Conservation (phyloP, 176 grass and related monocot genomes). For the Cenchrus purpureus region DNA sequence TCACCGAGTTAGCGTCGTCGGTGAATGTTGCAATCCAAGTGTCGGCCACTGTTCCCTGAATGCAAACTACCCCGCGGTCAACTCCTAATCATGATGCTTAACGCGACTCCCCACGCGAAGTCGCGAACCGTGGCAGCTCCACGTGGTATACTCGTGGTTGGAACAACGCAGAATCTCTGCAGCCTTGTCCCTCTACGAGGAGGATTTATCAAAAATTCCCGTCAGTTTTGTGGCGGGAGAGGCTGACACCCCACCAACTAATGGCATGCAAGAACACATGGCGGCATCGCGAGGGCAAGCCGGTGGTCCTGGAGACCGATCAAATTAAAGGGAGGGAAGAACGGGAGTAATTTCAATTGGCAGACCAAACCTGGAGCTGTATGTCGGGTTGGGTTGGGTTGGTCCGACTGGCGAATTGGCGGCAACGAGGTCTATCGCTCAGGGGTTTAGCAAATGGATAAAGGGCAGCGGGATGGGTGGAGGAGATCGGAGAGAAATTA, state of each 20-base stretch:
- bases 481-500: too few relatives aligned
- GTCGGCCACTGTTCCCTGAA: constrained; percentile 3
- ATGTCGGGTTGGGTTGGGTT: not conserved
- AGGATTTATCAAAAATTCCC: not conserved
- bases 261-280: constrained; percentile 25
- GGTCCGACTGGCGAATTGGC: constrained; percentile 12
- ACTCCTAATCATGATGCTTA: not conserved
- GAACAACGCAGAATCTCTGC: constrained; percentile 36
- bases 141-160: constrained; percentile 14
- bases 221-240: not conserved
- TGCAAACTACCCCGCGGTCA: not conserved
- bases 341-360: not conserved
- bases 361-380: constrained; percentile 35
- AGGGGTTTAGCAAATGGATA: too few relatives aligned
- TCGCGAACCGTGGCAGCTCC: not conserved
- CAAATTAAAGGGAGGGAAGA: not conserved
- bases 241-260: constrained; percentile 27
- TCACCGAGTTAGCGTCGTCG: not conserved
- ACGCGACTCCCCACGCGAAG: not conserved
- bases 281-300: constrained; percentile 51
- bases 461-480: too few relatives aligned
- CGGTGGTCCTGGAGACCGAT: constrained; percentile 21
- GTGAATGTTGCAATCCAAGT: not conserved
- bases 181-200: constrained; percentile 4
- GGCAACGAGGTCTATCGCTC: constrained; percentile 1